Conservation (phyloP, 306 rosid genomes). For the Vigna mungo region DNA sequence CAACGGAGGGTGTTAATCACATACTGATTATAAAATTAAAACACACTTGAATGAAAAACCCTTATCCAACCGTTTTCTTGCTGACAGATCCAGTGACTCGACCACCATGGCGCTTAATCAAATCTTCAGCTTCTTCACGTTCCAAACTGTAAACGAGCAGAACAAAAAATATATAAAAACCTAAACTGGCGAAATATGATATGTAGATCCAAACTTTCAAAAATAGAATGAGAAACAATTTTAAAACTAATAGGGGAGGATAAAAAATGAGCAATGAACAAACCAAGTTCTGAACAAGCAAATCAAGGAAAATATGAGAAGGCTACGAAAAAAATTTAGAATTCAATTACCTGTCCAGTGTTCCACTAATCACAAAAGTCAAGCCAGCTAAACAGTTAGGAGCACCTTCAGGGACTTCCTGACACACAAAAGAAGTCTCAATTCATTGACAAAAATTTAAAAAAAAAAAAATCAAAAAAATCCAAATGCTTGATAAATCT, state of each 20-base stretch:
- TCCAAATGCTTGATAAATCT: constrained; percentile 28
- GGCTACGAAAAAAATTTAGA: background rate
- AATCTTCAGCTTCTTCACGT: constrained; percentile 97
- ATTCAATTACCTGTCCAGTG: constrained; percentile 83
- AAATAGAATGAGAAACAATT: constrained; percentile 29
- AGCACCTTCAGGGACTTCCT: constrained; percentile 98
- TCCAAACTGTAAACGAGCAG: constrained; percentile 72
- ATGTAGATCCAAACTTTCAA: constrained; percentile 2
- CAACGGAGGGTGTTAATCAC: constrained; percentile 50
- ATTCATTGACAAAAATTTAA: constrained; percentile 5
- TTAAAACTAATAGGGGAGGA: background rate
- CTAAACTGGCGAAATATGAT: constrained; percentile 30
- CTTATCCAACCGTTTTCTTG: constrained; percentile 82
- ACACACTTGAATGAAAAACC: constrained; percentile 20
- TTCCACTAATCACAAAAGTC: constrained; percentile 97
- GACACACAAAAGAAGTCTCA: constrained; percentile 51
- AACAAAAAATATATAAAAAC: constrained; percentile 31
- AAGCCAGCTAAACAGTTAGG: constrained; percentile 81
- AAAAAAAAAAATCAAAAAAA: constrained; percentile 26
- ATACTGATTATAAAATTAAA: constrained; percentile 37
- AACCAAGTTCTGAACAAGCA: constrained; percentile 1
- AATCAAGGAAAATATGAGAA: constrained; percentile 25
- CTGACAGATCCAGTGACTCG: constrained; percentile 95
- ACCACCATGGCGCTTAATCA: constrained; percentile 94
- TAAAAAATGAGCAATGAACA: constrained; percentile 28